Base-by-base conservation (phyloP, 2,329 filamentous ascomycete genomes). In the Cercospora brassicicola region DNA sequence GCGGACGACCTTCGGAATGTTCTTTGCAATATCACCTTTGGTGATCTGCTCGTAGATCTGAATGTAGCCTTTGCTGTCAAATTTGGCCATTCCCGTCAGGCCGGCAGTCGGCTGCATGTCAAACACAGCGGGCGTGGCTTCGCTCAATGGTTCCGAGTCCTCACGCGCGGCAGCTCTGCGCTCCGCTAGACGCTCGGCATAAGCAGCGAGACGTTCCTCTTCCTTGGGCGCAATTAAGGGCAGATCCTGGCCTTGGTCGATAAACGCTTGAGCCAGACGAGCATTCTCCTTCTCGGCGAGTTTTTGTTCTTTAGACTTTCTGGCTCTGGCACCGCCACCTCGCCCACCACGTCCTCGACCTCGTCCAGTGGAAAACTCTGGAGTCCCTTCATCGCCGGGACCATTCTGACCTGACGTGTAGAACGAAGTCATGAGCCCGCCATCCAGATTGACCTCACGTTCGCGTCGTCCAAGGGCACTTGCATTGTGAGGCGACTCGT, bases 41-140 rank as follows among this genome's bases (percentile, higher is more conserved):
- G 93, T 96, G 72, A 98, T 98, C 79, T 97, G 93, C 76, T 97
- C 94, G 79, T 97, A 97, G 67, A 99, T 94, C 79, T 96, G 94
- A 76, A 96, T 93, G 82, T 96, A 99, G 18, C 92, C 93, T 70
- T 80, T 80, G 68, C 73, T 76, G 31, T 78, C 77, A 61, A 76
- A 78, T 56, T 73, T 75, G 36, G 76, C 77, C 75, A 78, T 76
- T 26, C 76, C 76, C 3, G 71, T 75, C 36, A 77, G 67, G n/a
- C 76, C 75, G 11, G 75, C 71, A 2, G 76, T 74, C 1, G 74
- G 75, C 64, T 76, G 75, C 28, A 73, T 66, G 28, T 77, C 76
- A 64, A 74, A 73, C 11, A 66, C 68, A 2, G 71, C 69, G 2
- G 75, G 75, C 9, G 74, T 73, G 26, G 73, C 67, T 78, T 97